Evolutionary conservation across 2,329 filamentous ascomycete genomes (phyloP), one percentile per base, ranked within the genome.

Genomic region (Tolypocladium paradoxum): DNA sequence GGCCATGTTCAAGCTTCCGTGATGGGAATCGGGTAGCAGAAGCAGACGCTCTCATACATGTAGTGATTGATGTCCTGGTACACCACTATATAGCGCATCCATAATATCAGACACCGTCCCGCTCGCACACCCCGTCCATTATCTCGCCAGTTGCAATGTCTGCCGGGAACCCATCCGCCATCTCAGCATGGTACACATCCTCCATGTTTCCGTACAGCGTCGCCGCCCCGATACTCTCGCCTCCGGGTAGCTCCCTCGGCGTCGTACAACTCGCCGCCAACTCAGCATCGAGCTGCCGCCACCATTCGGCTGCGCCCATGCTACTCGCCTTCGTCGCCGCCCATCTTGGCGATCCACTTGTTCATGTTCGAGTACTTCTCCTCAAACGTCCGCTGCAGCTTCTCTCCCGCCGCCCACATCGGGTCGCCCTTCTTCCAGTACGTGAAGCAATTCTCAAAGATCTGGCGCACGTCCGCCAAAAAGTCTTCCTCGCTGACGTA

Each of bases 371-470:
- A 68, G 60, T 75, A 84, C 65, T 84, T 83, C 59, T 83, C 76
- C 61, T 81, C 79, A 56, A 80, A 76, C 12, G 72, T 73, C 56
- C 77, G 79, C 63, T 84, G 76, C 50, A 85, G 75, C 56, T 75
- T 76, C 65, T 81, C 73, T 56, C 80, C 80, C 1, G 76, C 73
- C 0, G 64, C 61, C 68, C 75, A 83, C 69, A 84, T 81, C 0
- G 73, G 71, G 49, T 81, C 76, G 29, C 72, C 71, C 56, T 74
- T 73, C 48, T 70, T 76, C 78, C 81, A 84, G 65, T 84, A 85
- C n/a, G 74, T 76, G 64, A 79, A 83, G 64, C 80, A 84, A 64
- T 84, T 85, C 29, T 74, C 67, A 54, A 84, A 84, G 36, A 85
- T 84, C 61, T 81, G 78, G 7, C 78, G 75, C 61, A 84, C 74